phyloP scores from a whole-genome alignment of 768 basidiomycete genomes.

The Trametes cubensis region DNA sequence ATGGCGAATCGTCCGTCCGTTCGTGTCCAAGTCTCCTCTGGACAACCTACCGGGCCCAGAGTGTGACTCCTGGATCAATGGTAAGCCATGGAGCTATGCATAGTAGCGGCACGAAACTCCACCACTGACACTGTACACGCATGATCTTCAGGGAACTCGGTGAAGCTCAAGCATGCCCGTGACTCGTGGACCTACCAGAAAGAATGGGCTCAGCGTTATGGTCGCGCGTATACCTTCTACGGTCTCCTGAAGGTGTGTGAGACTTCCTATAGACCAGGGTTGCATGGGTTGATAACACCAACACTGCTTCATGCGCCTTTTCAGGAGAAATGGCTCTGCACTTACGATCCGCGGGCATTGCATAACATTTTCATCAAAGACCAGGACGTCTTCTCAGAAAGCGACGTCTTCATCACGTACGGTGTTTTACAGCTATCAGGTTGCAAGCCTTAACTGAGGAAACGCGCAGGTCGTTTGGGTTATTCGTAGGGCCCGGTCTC shows the following conservation, averaged over 20 bases:
- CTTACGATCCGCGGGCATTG: constrained; percentile 21
- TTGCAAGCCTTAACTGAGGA: not conserved
- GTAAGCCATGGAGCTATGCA: no score
- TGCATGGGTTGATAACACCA: no score
- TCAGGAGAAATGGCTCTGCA: constrained; percentile 14
- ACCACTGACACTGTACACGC: not conserved
- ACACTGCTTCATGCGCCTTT: not conserved
- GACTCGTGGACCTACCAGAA: not conserved
- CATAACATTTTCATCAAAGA: constrained; percentile 26
- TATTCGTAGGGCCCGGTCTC: constrained; percentile 23
- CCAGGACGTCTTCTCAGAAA: constrained; percentile 23
- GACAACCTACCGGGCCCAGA: constrained; percentile 5
- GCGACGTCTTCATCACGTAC: not conserved
- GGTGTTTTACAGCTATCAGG: not conserved
- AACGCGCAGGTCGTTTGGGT: not conserved
- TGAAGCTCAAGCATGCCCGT: not conserved
- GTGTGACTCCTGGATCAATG: not conserved
- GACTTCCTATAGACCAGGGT: no score
- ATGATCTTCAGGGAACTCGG: not conserved
- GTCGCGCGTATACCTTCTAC: not conserved
- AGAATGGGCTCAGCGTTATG: not conserved
- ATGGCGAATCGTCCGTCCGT: not conserved
- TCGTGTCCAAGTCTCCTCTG: not conserved
- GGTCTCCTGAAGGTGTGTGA: constrained; percentile 1
- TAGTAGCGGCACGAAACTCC: no score